Evolutionary conservation across 164 flowering plant species (phyloP), one percentile per base, ranked within the genome.

Genomic region (Vitis vinifera): DNA sequence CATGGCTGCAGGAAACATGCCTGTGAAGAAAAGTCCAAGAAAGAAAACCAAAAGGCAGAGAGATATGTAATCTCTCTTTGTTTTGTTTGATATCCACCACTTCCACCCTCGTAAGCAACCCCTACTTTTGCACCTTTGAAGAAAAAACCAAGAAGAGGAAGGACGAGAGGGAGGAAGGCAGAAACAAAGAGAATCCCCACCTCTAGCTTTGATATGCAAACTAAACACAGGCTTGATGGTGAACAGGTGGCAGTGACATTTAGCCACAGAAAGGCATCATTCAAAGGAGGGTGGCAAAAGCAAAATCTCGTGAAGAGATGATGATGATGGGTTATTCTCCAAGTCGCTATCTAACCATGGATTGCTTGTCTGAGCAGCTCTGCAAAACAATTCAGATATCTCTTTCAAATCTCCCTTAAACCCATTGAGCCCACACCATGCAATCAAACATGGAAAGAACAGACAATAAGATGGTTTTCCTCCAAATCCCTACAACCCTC

Each of bases 261-360:
- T 60, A 63, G 76, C 12, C 65, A 72, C 76, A 73, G 82, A 81
- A 77, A 78, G 69, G 79, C 78, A 83, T 72, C 73, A 71, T 77
- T 77, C 70, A 67, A 70, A 63, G 56, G 44, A 37, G 44, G 64
- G 67, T 67, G 71, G 75, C 62, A 77, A 81, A 76, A 78, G 67
- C 17, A 68, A 78, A 68, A 78, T 81, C 89, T 80, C 75, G 86
- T 83, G 91, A 84, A 77, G 84, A 76, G 80, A 69, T 61, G 70
- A 79, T 73, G 80, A 77, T 79, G 82, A 75, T 78, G 66, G 78
- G 68, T 76, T 73, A 74, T 75, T 68, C 77, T 76, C 79, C 66
- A 73, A 76, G 83, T 87, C 80, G 61, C 83, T 81, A 76, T 83
- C 89, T 81, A 68, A 72, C 79, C 73, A 73, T 80, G 84, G 86